These are phyloP conservation scores for Protomyces inundatus DNA, from an alignment of 1,139 yeast species.

Conservation along the genomic window DNA sequence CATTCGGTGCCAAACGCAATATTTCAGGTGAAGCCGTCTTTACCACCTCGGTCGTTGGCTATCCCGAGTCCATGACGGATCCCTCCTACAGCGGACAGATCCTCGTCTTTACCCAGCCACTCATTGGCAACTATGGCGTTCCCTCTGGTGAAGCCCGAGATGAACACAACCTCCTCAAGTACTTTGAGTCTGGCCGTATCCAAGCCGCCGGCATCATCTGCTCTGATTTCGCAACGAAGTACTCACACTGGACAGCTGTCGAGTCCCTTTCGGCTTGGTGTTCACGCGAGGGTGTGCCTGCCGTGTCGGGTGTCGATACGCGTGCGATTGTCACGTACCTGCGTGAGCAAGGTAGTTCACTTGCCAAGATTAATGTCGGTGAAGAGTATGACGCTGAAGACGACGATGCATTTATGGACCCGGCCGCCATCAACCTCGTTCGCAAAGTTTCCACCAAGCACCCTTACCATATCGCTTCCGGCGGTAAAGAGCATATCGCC, in stretches of 20 bases:
- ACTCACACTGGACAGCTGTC: conserved; percentile 98
- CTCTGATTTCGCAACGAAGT: conserved; percentile 88
- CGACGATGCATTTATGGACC: conserved; percentile 87
- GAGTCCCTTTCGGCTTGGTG: conserved; percentile 95
- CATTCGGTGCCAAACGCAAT: conserved; percentile 90
- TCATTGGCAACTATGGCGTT: conserved; percentile 96
- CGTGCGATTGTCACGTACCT: conserved; percentile 86
- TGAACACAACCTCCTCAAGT: conserved; percentile 74
- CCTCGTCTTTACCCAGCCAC: conserved; percentile 91
- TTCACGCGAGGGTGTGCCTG: conserved; percentile 92
- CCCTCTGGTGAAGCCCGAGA: conserved; percentile 80
- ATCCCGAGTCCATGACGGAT: conserved; percentile 98
- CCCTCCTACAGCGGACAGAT: conserved; percentile 96
- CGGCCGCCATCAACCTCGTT: conserved; percentile 85
- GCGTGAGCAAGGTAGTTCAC: conserved; percentile 91
- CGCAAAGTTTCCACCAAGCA: conserved; percentile 92
- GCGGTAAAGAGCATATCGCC: conserved; percentile 64
- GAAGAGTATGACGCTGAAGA: conserved; percentile 87
- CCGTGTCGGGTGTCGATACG: conserved; percentile 94
- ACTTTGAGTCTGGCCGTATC: conserved; percentile 82
- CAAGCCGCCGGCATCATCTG: conserved; percentile 96
- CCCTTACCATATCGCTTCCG: conserved; percentile 77
- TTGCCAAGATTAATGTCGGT: conserved; percentile 84
- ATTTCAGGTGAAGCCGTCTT: conserved; percentile 96
- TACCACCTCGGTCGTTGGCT: conserved; percentile 94